Evolutionary conservation across 2,329 filamentous ascomycete species (phyloP).

Genomic region (Ascosphaera apis): DNA sequence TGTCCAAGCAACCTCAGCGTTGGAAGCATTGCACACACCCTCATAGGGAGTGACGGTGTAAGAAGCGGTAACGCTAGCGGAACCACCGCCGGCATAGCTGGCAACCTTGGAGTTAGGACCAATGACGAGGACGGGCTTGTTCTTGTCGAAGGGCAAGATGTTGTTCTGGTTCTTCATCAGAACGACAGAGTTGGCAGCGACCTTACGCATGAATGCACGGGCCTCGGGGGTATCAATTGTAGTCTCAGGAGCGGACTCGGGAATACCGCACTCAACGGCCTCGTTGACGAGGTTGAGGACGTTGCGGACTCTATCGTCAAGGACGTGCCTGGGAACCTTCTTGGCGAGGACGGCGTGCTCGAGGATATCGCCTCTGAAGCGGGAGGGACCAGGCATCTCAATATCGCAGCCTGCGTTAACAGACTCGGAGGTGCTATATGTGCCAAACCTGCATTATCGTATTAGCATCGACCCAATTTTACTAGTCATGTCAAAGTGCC

Average conservation of each 20-base stretch:
- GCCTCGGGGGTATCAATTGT: slow-evolving; percentile 37
- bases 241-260: slow-evolving; percentile 31
- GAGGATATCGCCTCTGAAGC: slow-evolving; percentile 19
- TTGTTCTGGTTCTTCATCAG: slow-evolving; percentile 48
- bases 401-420: slow-evolving; percentile 24
- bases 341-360: slow-evolving; percentile 27
- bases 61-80: slow-evolving; percentile 29
- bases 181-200: slow-evolving; percentile 47
- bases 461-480: background rate
- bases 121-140: slow-evolving; percentile 27
- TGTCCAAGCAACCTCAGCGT: slow-evolving; percentile 24
- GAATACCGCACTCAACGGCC: slow-evolving; percentile 29
- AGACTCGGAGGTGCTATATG: slow-evolving; percentile 22
- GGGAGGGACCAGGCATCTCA: slow-evolving; percentile 25
- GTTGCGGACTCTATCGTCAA: slow-evolving; percentile 35
- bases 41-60: slow-evolving; percentile 23
- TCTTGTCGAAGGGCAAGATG: slow-evolving; percentile 32
- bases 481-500: background rate
- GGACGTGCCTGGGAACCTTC: slow-evolving; percentile 30
- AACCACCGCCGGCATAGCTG: slow-evolving; percentile 37
- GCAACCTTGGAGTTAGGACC: slow-evolving; percentile 29
- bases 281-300: slow-evolving; percentile 38
- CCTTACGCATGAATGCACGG: slow-evolving; percentile 37
- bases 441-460: slow-evolving; percentile 17
- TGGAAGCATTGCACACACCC: slow-evolving; percentile 16